Conservation (phyloP, 73 alveolate species). For the Paramecium tetraurelia region DNA sequence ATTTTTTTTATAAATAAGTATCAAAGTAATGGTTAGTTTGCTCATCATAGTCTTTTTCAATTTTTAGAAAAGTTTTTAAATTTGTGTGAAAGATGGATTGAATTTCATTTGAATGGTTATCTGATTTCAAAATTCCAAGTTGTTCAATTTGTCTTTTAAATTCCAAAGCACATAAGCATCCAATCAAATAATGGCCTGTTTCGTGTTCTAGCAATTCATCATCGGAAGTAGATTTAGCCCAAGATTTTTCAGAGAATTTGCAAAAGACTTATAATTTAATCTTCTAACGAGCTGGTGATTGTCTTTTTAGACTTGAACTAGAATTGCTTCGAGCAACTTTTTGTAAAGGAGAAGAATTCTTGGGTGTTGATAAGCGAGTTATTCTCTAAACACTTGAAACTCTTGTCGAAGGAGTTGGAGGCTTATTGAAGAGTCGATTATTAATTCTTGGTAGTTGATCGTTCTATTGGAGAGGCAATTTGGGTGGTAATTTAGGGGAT, state of each 20-base stretch:
- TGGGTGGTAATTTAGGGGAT: conserved; percentile 15
- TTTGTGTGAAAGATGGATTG: not conserved
- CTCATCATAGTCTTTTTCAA: conserved; percentile 25
- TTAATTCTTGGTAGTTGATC: conserved; percentile 10
- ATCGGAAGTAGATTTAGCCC: not conserved
- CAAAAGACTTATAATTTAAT: not conserved
- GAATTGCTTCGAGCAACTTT: conserved; percentile 27
- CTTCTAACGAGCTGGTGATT: not conserved
- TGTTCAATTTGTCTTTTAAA: conserved; percentile 2
- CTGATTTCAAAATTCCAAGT: not conserved
- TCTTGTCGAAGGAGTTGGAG: not conserved
- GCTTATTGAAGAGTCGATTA: not conserved
- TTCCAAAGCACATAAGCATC: conserved; percentile 35
- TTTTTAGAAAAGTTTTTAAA: not conserved
- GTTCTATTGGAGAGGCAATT: not conserved
- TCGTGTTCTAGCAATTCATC: conserved; percentile 36
- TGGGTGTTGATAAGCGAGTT: not conserved
- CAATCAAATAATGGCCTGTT: conserved; percentile 41
- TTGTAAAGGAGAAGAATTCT: not conserved
- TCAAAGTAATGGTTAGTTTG: conserved; percentile 16
- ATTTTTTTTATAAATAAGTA: not conserved
- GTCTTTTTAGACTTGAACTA: conserved; percentile 19
- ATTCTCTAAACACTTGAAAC: not conserved
- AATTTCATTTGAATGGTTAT: not conserved
- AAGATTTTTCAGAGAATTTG: not conserved